A percentile compares a stretch with the other conserved stretches of the same genome.
These are phyloP conservation scores for Priceomyces melissophilus DNA, from an alignment of 805 yeast species.

Conservation along the genomic window DNA sequence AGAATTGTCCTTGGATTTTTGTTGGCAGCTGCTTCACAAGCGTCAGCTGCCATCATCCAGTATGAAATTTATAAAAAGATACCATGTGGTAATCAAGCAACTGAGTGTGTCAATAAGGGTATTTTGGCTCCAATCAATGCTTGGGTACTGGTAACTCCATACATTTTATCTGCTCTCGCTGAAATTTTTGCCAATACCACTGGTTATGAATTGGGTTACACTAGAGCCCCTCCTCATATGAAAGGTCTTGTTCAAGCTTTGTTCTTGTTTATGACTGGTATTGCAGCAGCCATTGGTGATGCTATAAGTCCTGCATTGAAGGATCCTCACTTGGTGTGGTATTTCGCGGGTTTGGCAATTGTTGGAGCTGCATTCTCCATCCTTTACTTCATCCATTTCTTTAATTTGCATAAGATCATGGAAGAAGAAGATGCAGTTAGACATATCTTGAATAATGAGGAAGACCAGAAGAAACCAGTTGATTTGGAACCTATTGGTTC, in stretches of 20 bases:
- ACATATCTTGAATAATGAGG: slow-evolving; percentile 15
- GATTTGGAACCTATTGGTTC: slow-evolving; percentile 27
- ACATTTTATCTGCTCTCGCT: slow-evolving; percentile 45
- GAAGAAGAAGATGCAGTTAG: slow-evolving; percentile 29
- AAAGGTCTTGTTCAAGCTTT: slow-evolving; percentile 51
- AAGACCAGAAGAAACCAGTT: slow-evolving; percentile 13
- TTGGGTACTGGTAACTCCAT: slow-evolving; percentile 25
- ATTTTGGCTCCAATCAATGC: slow-evolving; percentile 27
- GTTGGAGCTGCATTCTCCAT: slow-evolving; percentile 30
- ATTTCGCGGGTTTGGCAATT: slow-evolving; percentile 39
- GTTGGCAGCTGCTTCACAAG: slow-evolving; percentile 45
- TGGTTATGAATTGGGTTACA: slow-evolving; percentile 54
- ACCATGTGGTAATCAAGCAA: slow-evolving; percentile 50
- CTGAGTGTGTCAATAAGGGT: slow-evolving; percentile 26
- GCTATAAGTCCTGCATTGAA: slow-evolving; percentile 40
- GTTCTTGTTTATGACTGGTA: slow-evolving; percentile 41
- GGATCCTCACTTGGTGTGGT: slow-evolving; percentile 42
- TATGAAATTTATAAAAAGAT: slow-evolving; percentile 44
- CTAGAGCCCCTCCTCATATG: slow-evolving; percentile 49
- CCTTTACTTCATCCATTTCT: slow-evolving; percentile 28
- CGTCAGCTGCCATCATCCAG: slow-evolving; percentile 51
- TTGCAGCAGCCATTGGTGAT: slow-evolving; percentile 46
- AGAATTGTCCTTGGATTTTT: slow-evolving; percentile 48
- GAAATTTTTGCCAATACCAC: slow-evolving; percentile 53
- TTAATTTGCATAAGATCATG: slow-evolving; percentile 40